Percentiles rank a stretch among this genome's conserved stretches.
Evolutionary conservation across 1,139 yeast genomes (phyloP).

Genomic region (Pichia sp.): DNA sequence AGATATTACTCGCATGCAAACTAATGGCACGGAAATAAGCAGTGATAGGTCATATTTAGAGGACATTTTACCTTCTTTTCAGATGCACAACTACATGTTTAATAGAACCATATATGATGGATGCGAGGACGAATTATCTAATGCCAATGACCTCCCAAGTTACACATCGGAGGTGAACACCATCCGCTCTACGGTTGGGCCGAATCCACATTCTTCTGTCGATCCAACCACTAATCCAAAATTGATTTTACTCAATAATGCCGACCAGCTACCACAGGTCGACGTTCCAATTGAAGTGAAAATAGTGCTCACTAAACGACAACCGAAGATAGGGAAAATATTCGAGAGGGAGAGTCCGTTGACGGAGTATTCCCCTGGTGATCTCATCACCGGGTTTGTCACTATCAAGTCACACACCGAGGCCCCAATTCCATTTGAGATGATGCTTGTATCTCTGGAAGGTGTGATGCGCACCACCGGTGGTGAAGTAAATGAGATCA

Average conservation of each 20-base stretch:
- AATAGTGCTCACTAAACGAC: constrained; percentile 31
- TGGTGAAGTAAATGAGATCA: constrained; percentile 3
- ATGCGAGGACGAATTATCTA: constrained; percentile 5
- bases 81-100: constrained; percentile 50
- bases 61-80: constrained; percentile 56
- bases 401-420: constrained; percentile 36
- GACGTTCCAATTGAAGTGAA: constrained; percentile 28
- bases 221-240: constrained; percentile 21
- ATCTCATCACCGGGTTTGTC: constrained; percentile 46
- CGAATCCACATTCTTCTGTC: constrained; percentile 1
- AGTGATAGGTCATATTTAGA: constrained; percentile 7
- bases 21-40: constrained; percentile 1
- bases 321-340: constrained; percentile 26
- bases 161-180: constrained; percentile 8
- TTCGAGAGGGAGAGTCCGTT: constrained; percentile 28
- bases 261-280: constrained; percentile 27
- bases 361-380: constrained; percentile 48
- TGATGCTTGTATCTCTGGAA: constrained; percentile 51
- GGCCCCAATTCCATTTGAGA: constrained; percentile 42
- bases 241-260: constrained; percentile 28
- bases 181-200: constrained; percentile 7
- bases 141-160: constrained; percentile 3
- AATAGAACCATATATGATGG: constrained; percentile 29
- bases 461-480: constrained; percentile 28
- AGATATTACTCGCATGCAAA: too few species aligned